Base-by-base conservation (phyloP, 306 rosid genomes). In the Quercus bicolor region DNA sequence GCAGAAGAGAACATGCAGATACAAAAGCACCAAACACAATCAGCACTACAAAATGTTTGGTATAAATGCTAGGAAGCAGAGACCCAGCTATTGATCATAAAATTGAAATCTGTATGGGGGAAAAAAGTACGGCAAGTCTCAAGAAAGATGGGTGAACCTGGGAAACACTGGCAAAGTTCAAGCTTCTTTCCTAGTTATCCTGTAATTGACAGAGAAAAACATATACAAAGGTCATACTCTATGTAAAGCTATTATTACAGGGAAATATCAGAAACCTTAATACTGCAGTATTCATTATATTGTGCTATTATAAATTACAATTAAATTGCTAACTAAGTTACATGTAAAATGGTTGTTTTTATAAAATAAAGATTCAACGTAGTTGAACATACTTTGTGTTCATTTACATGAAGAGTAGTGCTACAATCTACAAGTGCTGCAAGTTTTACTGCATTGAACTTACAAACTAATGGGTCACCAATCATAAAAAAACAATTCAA, bases 161-260 rank as follows among this genome's bases (percentile, higher is more conserved):
- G 75, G 72, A 82, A 72, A 79, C 55, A 70, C 84, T 61, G 10
- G 78, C 80, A 66, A 72, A 37, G 64, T 56, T 93, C 77, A 95
- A 85, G 94, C 96, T 84, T 93, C 98, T 86, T 90, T 95, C 88
- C 92, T 86, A 34, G 95, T 91, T 82, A 95, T 87, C 92, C 98
- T 95, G 93, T 72, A 73, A 89, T 74, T 1, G 0, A 68, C 78
- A 73, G 53, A 73, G 64, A 45, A 48, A 48, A 48, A 48, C 53
- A 48, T 13, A 74, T 14, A 18, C 76, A 75, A 54, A 74, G 51
- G 26, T 37, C 59, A 82, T 57, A 74, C 37, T 57, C 59, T 29
- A 12, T 48, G 53, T 33, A 20, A 20, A 52, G 79, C 45, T 57
- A 29, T 20, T 57, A 29, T 11, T 1, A 29, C 45, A 6, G 70